These are phyloP conservation scores for Lecanoromycetidae sp. DNA, from an alignment of 2,329 filamentous ascomycete species.

Conservation along the genomic window DNA sequence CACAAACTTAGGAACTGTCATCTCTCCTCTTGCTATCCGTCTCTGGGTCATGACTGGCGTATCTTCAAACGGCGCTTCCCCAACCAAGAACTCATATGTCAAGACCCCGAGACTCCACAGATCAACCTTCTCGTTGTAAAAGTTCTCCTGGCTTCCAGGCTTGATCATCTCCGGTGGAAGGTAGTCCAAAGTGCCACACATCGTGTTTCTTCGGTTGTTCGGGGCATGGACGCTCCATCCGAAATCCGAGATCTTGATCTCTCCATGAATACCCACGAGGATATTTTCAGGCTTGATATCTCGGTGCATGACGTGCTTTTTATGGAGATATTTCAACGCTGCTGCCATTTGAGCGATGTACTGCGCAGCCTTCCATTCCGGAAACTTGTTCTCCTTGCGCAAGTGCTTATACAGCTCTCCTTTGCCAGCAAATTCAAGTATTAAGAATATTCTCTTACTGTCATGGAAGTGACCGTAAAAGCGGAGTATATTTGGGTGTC, in stretches of 20 bases:
- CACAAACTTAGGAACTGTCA: constrained; percentile 83
- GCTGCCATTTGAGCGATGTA: constrained; percentile 88
- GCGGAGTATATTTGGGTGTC: constrained; percentile 73
- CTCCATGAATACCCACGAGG: constrained; percentile 85
- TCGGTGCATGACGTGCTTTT: constrained; percentile 93
- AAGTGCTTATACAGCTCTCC: constrained; percentile 83
- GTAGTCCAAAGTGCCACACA: constrained; percentile 96
- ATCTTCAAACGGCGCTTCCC: constrained; percentile 94
- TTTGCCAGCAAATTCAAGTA: constrained; percentile 74
- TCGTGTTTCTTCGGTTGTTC: constrained; percentile 82
- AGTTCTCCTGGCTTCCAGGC: constrained; percentile 67
- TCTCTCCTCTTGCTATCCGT: constrained; percentile 77
- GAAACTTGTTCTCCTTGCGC: constrained; percentile 64
- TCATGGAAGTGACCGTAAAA: constrained; percentile 84
- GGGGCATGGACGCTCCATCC: constrained; percentile 97
- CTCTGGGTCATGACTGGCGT: constrained; percentile 88
- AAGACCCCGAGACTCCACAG: constrained; percentile 91
- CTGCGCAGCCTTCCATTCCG: constrained; percentile 75
- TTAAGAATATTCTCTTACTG: constrained; percentile 74
- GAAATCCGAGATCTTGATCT: constrained; percentile 98
- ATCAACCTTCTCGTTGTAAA: constrained; percentile 90
- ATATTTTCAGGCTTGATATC: constrained; percentile 99
- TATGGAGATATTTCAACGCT: constrained; percentile 78
- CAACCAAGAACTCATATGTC: constrained; percentile 91
- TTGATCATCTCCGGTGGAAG: constrained; percentile 96